These are phyloP conservation scores for Didymella sp. DNA, from an alignment of 2,329 filamentous ascomycete genomes.

Conservation along the genomic window DNA sequence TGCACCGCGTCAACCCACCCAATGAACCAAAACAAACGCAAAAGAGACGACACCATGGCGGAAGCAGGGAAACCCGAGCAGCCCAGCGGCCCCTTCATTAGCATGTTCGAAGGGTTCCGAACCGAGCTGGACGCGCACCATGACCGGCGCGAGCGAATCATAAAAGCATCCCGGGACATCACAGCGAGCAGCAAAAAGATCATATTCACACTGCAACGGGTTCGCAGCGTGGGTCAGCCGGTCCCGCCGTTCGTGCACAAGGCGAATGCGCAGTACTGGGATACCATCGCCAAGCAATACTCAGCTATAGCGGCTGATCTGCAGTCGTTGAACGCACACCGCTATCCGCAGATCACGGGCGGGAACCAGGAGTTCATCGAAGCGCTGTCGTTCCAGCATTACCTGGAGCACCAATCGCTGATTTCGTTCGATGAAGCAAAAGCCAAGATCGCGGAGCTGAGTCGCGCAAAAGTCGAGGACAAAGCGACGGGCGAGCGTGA, in stretches of 20 bases:
- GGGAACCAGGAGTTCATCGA: constrained; percentile 96
- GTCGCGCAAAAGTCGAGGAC: constrained; percentile 12
- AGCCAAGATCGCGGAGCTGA: constrained; percentile 47
- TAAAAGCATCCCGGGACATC: constrained; percentile 90
- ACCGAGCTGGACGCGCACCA: constrained; percentile 92
- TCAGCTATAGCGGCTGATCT: constrained; percentile 73
- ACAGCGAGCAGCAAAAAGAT: constrained; percentile 97
- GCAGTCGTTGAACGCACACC: constrained; percentile 77
- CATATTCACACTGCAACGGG: constrained; percentile 83
- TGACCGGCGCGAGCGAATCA: constrained; percentile 85
- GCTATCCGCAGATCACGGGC: constrained; percentile 77
- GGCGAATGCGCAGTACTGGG: constrained; percentile 72
- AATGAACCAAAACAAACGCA: constrained; percentile 44
- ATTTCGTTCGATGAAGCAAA: constrained; percentile 70
- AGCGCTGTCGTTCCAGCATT: constrained; percentile 86
- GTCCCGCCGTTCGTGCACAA: constrained; percentile 73
- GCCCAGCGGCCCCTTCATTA: constrained; percentile 55
- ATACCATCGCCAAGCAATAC: constrained; percentile 75
- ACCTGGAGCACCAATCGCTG: constrained; percentile 77
- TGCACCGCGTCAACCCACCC: constrained; percentile 13
- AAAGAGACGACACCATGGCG: constrained; percentile 47
- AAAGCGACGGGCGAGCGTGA: neutral
- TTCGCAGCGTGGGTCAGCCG: constrained; percentile 64
- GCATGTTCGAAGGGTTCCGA: constrained; percentile 87
- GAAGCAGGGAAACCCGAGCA: constrained; percentile 40